Conservation (phyloP, 176 grass and related monocot genomes). For the Triticum monococcum region DNA sequence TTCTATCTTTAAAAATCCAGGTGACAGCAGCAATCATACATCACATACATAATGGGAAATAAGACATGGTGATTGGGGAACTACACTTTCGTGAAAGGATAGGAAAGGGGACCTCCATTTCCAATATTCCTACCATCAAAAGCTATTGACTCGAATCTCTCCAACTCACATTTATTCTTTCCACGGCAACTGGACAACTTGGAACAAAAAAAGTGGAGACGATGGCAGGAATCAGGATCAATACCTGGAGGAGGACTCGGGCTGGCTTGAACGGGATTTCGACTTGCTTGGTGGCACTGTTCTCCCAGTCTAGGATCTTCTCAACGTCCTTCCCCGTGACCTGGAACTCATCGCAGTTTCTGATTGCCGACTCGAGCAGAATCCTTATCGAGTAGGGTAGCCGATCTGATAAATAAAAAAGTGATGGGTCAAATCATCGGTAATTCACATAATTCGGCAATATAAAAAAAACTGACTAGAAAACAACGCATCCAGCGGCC, state of each 20-base stretch:
- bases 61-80: conserved; percentile 2
- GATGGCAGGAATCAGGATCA: background rate
- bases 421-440: background rate
- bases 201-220: background rate
- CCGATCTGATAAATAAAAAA: conserved; percentile 48
- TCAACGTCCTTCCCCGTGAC: conserved; percentile 89
- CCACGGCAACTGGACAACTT: conserved; percentile 10
- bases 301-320: conserved; percentile 94
- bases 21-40: conserved; percentile 24
- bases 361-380: conserved; percentile 91
- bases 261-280: conserved; percentile 97
- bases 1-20: conserved; percentile 19
- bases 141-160: conserved; percentile 38
- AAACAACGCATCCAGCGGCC: background rate
- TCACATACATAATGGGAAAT: background rate
- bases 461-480: background rate
- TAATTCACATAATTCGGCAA: background rate
- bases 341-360: conserved; percentile 96
- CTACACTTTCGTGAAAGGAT: conserved; percentile 41
- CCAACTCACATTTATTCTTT: conserved; percentile 33
- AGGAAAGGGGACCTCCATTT: conserved; percentile 30
- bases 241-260: conserved; percentile 92
- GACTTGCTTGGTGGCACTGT: conserved; percentile 81
- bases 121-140: conserved; percentile 34
- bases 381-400: conserved; percentile 94